A percentile compares a stretch with the other conserved stretches of the same genome.
Evolutionary conservation across 108 stramenopile genomes (phyloP).

Genomic region (Nitzschia putrida): DNA sequence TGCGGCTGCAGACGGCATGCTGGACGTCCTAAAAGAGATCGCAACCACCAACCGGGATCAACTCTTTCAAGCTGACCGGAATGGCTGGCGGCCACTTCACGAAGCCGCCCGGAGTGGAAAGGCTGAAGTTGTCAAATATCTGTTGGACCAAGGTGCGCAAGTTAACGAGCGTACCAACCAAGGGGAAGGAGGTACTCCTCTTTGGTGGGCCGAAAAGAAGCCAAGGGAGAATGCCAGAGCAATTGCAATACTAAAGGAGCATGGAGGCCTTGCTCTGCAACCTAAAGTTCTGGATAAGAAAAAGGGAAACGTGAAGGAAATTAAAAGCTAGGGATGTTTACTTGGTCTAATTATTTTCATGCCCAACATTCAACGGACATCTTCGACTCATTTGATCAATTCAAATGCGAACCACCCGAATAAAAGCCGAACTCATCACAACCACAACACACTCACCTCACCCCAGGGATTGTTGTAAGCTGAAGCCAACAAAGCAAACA

Average conservation of each 20-base stretch:
- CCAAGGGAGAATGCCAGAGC: constrained; percentile 37
- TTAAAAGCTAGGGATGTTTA: not conserved
- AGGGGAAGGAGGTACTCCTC: constrained; percentile 59
- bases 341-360: too few relatives aligned
- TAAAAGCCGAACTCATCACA: too few relatives aligned
- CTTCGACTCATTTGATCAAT: too few relatives aligned
- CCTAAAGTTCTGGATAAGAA: constrained; percentile 26
- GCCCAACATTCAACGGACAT: too few relatives aligned
- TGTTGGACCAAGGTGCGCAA: constrained; percentile 44
- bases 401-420: too few relatives aligned
- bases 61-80: constrained; percentile 62
- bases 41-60: constrained; percentile 38
- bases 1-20: constrained; percentile 58
- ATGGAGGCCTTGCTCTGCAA: constrained; percentile 42
- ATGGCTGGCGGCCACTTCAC: constrained; percentile 83
- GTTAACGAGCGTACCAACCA: constrained; percentile 66
- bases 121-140: constrained; percentile 54
- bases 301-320: constrained; percentile 23
- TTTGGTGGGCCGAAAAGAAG: constrained; percentile 67
- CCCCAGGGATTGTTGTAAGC: too few relatives aligned
- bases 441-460: too few relatives aligned
- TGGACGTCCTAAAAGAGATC: constrained; percentile 48
- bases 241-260: constrained; percentile 34
- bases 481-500: too few relatives aligned
- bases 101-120: constrained; percentile 81